Percentiles rank a stretch among this genome's conserved stretches.
Conservation (phyloP, 495 filamentous ascomycete genomes). For the Aspergillus sparsus region DNA sequence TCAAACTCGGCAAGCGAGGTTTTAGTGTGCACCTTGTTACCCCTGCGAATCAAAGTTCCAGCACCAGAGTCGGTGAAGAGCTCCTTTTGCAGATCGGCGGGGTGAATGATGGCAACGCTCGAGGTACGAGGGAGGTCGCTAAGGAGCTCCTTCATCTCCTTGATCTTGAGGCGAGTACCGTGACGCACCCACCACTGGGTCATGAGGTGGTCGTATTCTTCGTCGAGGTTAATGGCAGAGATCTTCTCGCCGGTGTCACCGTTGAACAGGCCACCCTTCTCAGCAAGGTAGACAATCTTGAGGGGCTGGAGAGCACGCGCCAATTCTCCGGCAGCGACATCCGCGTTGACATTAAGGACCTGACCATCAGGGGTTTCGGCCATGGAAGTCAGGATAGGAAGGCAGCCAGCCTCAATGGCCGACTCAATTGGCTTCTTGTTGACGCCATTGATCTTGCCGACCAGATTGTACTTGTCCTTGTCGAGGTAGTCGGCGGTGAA, state of each 20-base stretch:
- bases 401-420: conserved; percentile 86
- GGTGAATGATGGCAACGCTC: conserved; percentile 97
- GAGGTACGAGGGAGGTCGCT: conserved; percentile 85
- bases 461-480: conserved; percentile 90
- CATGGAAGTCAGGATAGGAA: conserved; percentile 96
- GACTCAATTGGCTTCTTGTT: conserved; percentile 90
- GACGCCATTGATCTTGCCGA: conserved; percentile 93
- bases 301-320: conserved; percentile 87
- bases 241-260: conserved; percentile 94
- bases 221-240: conserved; percentile 95
- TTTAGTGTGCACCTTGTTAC: conserved; percentile 83
- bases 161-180: conserved; percentile 96
- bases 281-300: conserved; percentile 97
- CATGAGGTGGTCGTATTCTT: conserved; percentile 96
- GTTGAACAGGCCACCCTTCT: conserved; percentile 96
- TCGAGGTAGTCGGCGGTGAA: conserved; percentile 95
- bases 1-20: conserved; percentile 75
- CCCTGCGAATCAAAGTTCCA: conserved; percentile 89
- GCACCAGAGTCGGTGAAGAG: conserved; percentile 95
- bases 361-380: conserved; percentile 92
- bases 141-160: conserved; percentile 94
- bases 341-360: conserved; percentile 96
- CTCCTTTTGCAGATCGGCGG: conserved; percentile 91
- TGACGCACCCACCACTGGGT: conserved; percentile 94
- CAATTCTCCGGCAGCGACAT: conserved; percentile 92